Conservation (phyloP, 345 rosid species). For the Aquilaria yunnanensis region DNA sequence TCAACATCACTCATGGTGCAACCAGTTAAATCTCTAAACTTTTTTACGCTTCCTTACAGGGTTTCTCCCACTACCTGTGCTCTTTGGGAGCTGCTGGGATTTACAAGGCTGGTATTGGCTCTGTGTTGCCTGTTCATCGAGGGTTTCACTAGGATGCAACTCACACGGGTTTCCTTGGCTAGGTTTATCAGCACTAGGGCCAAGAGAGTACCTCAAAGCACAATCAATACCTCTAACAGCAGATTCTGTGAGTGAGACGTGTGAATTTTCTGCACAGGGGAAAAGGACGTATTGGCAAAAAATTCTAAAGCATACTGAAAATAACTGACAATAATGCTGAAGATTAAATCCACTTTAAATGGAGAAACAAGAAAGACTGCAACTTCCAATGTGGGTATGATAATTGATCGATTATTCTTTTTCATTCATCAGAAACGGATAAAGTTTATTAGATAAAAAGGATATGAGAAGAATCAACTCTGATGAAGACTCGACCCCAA, state of each 20-base stretch:
- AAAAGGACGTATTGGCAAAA: not conserved
- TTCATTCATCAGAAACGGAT: no score
- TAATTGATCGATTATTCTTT: no score
- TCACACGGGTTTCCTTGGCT: not conserved
- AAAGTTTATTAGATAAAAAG: no score
- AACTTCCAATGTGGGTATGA: no score
- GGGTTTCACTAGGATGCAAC: not conserved
- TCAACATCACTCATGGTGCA: no score
- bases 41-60: no score
- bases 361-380: no score
- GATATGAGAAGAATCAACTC: no score
- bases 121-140: conserved; percentile 11
- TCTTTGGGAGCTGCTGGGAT: conserved; percentile 1
- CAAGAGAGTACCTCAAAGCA: conserved; percentile 6
- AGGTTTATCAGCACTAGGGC: conserved; percentile 2
- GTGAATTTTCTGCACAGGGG: conserved; percentile 11
- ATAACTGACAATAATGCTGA: not conserved
- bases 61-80: conserved; percentile 14
- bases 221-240: conserved; percentile 9
- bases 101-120: not conserved
- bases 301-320: not conserved
- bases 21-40: no score
- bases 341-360: not conserved
- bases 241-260: conserved; percentile 1
- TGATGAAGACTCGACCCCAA: no score